Evolutionary conservation across 1,139 yeast species (phyloP).

Genomic region (Taphrina wiesneri): DNA sequence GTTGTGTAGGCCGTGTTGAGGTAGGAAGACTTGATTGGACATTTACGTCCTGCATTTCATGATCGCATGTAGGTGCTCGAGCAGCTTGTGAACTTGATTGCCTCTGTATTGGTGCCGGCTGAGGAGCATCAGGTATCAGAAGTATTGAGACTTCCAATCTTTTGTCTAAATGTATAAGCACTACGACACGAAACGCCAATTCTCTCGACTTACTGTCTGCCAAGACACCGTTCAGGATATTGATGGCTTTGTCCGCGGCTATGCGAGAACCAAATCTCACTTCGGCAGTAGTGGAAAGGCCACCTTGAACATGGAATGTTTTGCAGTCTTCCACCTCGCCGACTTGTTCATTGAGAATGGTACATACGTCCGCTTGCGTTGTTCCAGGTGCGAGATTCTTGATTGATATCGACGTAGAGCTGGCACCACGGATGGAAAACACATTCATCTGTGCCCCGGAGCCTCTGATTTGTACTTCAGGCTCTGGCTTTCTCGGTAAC

Average conservation of each 20-base stretch:
- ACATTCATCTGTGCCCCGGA: neutral
- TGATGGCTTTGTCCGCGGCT: slow-evolving; percentile 30
- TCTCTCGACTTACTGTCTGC: slow-evolving; percentile 21
- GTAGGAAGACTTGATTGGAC: neutral
- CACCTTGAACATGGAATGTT: slow-evolving; percentile 20
- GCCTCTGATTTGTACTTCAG: neutral
- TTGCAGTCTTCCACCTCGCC: slow-evolving; percentile 23
- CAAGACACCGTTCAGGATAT: slow-evolving; percentile 8
- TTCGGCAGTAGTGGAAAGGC: slow-evolving; percentile 22
- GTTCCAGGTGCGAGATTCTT: slow-evolving; percentile 30
- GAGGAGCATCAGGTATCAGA: neutral
- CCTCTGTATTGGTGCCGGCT: neutral
- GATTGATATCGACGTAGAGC: slow-evolving; percentile 23
- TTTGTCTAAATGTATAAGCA: neutral
- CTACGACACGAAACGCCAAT: neutral
- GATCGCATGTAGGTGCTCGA: neutral
- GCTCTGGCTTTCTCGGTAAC: neutral
- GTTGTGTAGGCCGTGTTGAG: neutral
- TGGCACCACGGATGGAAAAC: slow-evolving; percentile 23
- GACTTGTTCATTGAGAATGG: slow-evolving; percentile 10
- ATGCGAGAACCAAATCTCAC: slow-evolving; percentile 23
- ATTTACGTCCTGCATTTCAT: neutral
- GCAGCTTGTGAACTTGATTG: neutral
- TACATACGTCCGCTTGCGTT: slow-evolving; percentile 19
- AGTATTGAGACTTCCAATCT: slow-evolving; percentile 15